Evolutionary conservation across 805 yeast genomes (phyloP).

Genomic region (Candida insectorum): DNA sequence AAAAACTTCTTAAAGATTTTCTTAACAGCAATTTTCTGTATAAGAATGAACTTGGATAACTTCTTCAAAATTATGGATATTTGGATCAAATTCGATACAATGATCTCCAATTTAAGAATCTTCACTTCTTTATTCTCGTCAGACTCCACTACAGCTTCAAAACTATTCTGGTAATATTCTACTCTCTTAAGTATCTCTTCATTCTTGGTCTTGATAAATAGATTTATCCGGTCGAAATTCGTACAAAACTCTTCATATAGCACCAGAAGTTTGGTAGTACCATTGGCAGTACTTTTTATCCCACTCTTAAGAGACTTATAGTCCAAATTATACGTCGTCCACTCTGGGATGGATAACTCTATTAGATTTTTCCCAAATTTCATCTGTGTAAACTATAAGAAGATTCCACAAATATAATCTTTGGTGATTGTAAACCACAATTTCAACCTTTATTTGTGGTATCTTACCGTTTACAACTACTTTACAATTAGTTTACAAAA

Average conservation of each 20-base stretch:
- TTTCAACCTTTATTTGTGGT: too few relatives aligned
- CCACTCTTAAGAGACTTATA: slow-evolving; percentile 73
- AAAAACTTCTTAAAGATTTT: slow-evolving; percentile 70
- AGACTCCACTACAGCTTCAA: slow-evolving; percentile 10
- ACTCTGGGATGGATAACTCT: slow-evolving; percentile 78
- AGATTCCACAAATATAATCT: too few relatives aligned
- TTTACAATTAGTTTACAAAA: too few relatives aligned
- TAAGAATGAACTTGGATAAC: slow-evolving; percentile 63
- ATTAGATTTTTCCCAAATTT: slow-evolving; percentile 80
- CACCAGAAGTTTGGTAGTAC: slow-evolving; percentile 23
- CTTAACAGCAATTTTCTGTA: slow-evolving; percentile 71
- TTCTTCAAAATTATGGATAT: slow-evolving; percentile 52
- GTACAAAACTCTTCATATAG: slow-evolving; percentile 42
- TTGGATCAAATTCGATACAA: slow-evolving; percentile 36
- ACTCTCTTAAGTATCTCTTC: slow-evolving; percentile 59
- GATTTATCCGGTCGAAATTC: slow-evolving; percentile 57
- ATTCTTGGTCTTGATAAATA: slow-evolving; percentile 64
- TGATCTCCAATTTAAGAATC: slow-evolving; percentile 13
- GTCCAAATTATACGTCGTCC: slow-evolving; percentile 81
- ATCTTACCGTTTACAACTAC: too few relatives aligned
- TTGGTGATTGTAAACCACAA: too few relatives aligned
- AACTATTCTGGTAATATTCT: slow-evolving; percentile 23
- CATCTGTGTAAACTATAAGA: too few relatives aligned
- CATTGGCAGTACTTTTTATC: slow-evolving; percentile 40
- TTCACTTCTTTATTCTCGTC: slow-evolving; percentile 9